Conservation (phyloP, 2,329 filamentous ascomycete genomes). For the Colletotrichum cereale region DNA sequence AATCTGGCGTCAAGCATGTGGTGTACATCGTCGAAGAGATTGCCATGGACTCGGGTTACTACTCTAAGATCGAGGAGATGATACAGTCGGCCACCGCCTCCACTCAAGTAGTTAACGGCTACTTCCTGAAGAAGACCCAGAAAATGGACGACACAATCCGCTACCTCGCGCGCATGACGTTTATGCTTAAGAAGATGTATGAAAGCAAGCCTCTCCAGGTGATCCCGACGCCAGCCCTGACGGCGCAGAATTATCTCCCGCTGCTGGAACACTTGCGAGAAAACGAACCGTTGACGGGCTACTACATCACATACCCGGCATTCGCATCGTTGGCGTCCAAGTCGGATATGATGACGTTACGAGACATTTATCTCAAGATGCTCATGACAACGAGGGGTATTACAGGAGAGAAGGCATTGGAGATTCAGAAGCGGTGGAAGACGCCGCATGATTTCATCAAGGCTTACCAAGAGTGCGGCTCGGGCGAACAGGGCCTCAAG, state of each 20-base stretch:
- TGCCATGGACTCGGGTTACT: constrained; percentile 66
- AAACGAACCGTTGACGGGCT: constrained; percentile 62
- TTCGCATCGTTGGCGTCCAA: constrained; percentile 82
- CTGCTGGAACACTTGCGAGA: constrained; percentile 70
- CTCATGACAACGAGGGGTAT: constrained; percentile 84
- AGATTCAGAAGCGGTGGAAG: constrained; percentile 83
- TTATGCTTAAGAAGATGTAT: constrained; percentile 74
- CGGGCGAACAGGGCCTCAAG: constrained; percentile 63
- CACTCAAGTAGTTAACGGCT: constrained; percentile 83
- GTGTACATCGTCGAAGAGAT: constrained; percentile 85
- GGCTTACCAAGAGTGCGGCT: constrained; percentile 71
- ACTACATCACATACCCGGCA: constrained; percentile 76
- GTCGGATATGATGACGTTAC: constrained; percentile 78
- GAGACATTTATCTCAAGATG: constrained; percentile 86
- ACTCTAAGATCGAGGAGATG: constrained; percentile 72
- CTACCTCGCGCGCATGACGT: constrained; percentile 80
- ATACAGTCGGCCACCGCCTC: constrained; percentile 80
- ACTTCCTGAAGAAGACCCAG: constrained; percentile 81
- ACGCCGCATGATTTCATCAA: constrained; percentile 80
- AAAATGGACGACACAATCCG: constrained; percentile 83
- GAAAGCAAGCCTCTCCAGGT: constrained; percentile 68
- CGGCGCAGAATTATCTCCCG: constrained; percentile 74
- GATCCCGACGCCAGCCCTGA: constrained; percentile 74
- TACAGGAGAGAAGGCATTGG: constrained; percentile 81
- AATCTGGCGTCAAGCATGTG: constrained; percentile 80